phyloP scores from a whole-genome alignment of 768 basidiomycete genomes.

The Cystobasidium tubakii region DNA sequence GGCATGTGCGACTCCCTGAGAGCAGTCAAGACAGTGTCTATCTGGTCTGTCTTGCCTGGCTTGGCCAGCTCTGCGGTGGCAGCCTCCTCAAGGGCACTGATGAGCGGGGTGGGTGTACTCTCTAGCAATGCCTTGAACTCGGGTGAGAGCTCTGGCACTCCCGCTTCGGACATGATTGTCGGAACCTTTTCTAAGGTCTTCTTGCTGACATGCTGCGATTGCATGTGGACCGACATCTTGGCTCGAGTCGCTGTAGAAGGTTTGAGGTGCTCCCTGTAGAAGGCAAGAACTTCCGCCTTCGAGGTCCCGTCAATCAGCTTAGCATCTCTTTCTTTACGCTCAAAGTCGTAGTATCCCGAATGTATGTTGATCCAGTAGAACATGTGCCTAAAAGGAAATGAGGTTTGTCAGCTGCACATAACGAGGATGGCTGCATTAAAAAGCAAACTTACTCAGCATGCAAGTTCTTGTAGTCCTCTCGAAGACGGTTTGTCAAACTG shows the following conservation, averaged over 20 bases:
- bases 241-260: constrained; percentile 62
- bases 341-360: constrained; percentile 78
- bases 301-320: constrained; percentile 60
- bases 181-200: not conserved
- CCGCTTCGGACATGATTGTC: not conserved
- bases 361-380: constrained; percentile 67
- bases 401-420: not conserved
- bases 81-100: not conserved
- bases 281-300: constrained; percentile 65
- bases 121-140: not conserved
- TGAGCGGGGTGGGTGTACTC: not conserved
- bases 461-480: constrained; percentile 82
- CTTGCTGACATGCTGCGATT: constrained; percentile 32
- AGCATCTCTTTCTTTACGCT: constrained; percentile 67
- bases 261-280: constrained; percentile 67
- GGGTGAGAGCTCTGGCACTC: not conserved
- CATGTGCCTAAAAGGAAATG: constrained; percentile 47
- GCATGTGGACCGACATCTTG: constrained; percentile 63
- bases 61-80: not conserved
- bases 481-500: constrained; percentile 71
- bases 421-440: no score
- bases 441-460: constrained; percentile 58
- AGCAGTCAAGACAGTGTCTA: not conserved
- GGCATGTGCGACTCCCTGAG: not conserved
- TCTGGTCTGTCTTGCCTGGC: not conserved